A percentile compares a stretch with the other conserved stretches of the same genome.
These are phyloP conservation scores for Xylariaceae sp. DNA, from an alignment of 2,329 filamentous ascomycete genomes.

Conservation along the genomic window DNA sequence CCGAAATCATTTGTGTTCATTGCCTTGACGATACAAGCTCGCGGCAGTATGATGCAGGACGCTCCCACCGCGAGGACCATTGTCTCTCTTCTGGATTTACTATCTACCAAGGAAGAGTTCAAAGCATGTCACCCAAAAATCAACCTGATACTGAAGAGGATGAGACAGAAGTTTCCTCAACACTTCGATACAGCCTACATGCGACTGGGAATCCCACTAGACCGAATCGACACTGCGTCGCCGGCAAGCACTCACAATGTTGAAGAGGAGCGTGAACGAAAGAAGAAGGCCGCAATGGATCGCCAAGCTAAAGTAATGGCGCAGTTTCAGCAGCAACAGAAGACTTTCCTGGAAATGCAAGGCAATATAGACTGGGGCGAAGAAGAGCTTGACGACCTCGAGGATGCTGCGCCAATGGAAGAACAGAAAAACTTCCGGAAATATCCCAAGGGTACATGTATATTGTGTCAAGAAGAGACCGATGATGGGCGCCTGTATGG, in stretches of 20 bases:
- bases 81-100: constrained; percentile 59
- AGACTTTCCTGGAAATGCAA: constrained; percentile 88
- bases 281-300: constrained; percentile 87
- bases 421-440: constrained; percentile 77
- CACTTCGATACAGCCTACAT: constrained; percentile 69
- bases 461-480: constrained; percentile 93
- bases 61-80: constrained; percentile 59
- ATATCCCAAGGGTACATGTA: constrained; percentile 90
- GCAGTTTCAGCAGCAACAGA: constrained; percentile 96
- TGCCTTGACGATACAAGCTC: constrained; percentile 63
- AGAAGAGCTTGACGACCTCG: constrained; percentile 72
- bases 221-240: constrained; percentile 77
- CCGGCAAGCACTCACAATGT: constrained; percentile 65
- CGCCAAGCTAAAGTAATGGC: constrained; percentile 95
- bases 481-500: constrained; percentile 87
- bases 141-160: constrained; percentile 73
- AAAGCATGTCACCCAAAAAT: constrained; percentile 84
- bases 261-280: constrained; percentile 73
- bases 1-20: constrained; percentile 69
- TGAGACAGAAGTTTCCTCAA: constrained; percentile 77
- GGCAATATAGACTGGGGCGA: constrained; percentile 87
- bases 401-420: constrained; percentile 55
- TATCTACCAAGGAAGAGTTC: constrained; percentile 69
- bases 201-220: constrained; percentile 64
- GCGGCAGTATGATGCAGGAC: constrained; percentile 59